Conservation (phyloP, 129 eudicot species). For the Oenanthe sinensis region DNA sequence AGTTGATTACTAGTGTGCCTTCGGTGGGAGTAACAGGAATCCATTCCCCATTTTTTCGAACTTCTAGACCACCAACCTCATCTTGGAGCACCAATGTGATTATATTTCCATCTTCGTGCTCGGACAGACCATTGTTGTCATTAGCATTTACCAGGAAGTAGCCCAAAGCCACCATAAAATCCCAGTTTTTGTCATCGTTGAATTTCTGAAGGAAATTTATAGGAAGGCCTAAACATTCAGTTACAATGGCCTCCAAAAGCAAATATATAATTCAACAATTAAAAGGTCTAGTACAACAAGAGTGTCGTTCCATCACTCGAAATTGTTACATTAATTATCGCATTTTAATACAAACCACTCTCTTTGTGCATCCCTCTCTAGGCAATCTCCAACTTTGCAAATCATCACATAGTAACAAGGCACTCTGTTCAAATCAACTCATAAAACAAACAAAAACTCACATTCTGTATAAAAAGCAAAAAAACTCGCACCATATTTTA, state of each 20-base stretch:
- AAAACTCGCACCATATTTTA: no score
- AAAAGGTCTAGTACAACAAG: no score
- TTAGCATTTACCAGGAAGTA: not conserved
- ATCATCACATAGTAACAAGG: no score
- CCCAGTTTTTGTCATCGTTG: not conserved
- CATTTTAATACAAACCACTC: not conserved
- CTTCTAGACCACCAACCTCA: slow-evolving; percentile 3
- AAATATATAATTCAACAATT: no score
- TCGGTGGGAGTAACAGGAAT: not conserved
- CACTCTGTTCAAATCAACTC: no score
- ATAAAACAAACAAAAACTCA: no score
- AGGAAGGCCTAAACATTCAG: slow-evolving; percentile 9
- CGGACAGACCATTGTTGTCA: not conserved
- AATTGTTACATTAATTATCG: no score
- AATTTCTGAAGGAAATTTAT: not conserved
- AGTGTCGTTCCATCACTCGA: not conserved
- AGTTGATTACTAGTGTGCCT: slow-evolving; percentile 3
- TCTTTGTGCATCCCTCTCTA: no score
- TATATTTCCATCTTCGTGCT: not conserved
- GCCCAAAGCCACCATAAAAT: not conserved
- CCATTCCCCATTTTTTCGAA: not conserved
- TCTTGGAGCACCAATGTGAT: slow-evolving; percentile 10
- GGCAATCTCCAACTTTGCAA: not conserved
- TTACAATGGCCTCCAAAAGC: slow-evolving; percentile 9
- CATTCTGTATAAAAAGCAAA: not conserved